Percentiles rank a stretch among this genome's conserved stretches.
Evolutionary conservation across 1,284 basidiomycete species (phyloP).

Genomic region (Ustilago xerochloae): DNA sequence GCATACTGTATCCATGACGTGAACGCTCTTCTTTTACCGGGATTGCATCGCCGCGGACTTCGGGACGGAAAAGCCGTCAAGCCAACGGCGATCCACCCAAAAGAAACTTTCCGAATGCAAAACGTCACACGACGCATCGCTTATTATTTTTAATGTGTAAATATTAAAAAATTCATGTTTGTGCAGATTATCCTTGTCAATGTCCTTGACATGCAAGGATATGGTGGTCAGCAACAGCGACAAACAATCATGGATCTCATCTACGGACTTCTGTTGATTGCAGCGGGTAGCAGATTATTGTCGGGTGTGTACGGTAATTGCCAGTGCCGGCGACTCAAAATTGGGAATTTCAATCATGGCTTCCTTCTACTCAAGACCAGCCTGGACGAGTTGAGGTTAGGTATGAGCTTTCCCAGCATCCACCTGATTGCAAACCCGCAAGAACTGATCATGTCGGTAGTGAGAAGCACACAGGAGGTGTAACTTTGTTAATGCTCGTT

Average conservation of each 20-base stretch:
- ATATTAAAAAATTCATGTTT: background rate
- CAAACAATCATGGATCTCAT: too few species aligned
- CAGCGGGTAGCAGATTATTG: too few species aligned
- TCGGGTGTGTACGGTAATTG: too few species aligned
- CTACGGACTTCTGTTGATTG: too few species aligned
- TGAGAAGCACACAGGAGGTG: background rate
- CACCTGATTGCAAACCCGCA: too few species aligned
- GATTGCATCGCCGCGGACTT: slow-evolving; percentile 2
- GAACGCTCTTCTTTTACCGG: background rate
- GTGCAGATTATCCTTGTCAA: background rate
- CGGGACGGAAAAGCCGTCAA: slow-evolving; percentile 7
- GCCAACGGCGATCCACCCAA: background rate
- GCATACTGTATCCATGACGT: background rate
- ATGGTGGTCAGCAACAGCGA: background rate
- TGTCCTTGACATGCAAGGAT: background rate
- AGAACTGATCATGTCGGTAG: background rate
- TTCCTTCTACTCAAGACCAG: too few species aligned
- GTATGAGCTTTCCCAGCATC: too few species aligned
- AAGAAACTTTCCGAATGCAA: slow-evolving; percentile 3
- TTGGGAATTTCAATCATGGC: too few species aligned
- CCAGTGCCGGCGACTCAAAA: too few species aligned
- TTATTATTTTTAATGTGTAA: background rate
- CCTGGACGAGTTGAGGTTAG: too few species aligned
- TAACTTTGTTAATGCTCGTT: background rate
- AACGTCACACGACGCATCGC: background rate